A percentile compares a stretch with the other conserved stretches of the same genome.
Evolutionary conservation across 257 asterid species (phyloP).

Genomic region (Anisodus tanguticus): DNA sequence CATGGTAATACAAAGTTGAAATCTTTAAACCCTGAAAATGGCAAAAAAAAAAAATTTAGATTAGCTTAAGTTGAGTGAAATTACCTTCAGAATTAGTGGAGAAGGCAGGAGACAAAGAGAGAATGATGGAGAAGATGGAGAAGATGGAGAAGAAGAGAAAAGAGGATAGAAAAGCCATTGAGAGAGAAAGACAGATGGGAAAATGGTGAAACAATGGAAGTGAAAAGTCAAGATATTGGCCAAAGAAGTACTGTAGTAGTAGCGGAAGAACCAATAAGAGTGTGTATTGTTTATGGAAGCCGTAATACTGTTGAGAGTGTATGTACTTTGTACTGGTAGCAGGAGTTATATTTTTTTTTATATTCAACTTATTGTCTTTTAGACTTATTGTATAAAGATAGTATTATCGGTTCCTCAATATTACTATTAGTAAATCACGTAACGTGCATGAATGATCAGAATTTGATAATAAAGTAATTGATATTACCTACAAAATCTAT

Average conservation of each 20-base stretch:
- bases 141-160: constrained; percentile 35
- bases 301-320: not conserved
- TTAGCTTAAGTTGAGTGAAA: not conserved
- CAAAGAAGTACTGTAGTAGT: not conserved
- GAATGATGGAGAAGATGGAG: constrained; percentile 45
- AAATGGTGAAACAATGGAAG: constrained; percentile 14
- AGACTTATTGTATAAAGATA: too few relatives aligned
- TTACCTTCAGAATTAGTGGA: constrained; percentile 81
- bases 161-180: constrained; percentile 58
- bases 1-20: not conserved
- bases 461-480: too few relatives aligned
- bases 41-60: not conserved
- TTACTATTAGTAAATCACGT: too few relatives aligned
- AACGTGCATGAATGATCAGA: too few relatives aligned
- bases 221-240: constrained; percentile 29
- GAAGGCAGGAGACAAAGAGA: constrained; percentile 43
- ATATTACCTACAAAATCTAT: too few relatives aligned
- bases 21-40: constrained; percentile 11
- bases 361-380: too few relatives aligned
- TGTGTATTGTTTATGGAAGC: constrained; percentile 26
- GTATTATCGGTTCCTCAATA: too few relatives aligned
- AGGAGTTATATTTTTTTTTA: not conserved
- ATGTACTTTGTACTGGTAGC: not conserved
- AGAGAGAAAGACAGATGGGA: constrained; percentile 30
- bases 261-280: not conserved